Conservation (phyloP, 768 basidiomycete genomes). For the Pleurotus ostreatus region DNA sequence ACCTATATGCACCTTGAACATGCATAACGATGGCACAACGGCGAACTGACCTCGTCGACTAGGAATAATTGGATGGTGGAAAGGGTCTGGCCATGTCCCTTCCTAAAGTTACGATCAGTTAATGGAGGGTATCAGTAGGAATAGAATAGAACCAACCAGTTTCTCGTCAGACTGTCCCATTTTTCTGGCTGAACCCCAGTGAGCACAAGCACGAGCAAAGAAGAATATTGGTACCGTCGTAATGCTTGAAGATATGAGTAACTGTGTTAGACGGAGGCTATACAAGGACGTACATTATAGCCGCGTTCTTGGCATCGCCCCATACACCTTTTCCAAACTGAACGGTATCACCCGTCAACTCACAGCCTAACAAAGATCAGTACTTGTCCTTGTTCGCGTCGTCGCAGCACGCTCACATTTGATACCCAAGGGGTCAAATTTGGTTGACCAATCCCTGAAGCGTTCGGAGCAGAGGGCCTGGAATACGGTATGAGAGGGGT, state of each 20-base stretch:
- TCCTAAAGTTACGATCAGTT: not conserved
- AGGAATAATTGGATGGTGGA: conserved; percentile 76
- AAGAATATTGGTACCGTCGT: conserved; percentile 58
- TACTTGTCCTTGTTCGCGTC: not conserved
- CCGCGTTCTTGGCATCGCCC: conserved; percentile 70
- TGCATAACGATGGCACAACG: not conserved
- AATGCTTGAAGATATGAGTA: conserved; percentile 39
- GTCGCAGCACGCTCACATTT: conserved; percentile 49
- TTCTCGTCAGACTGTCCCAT: conserved; percentile 91
- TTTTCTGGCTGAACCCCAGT: conserved; percentile 71
- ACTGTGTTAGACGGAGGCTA: not conserved
- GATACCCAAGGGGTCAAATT: conserved; percentile 73
- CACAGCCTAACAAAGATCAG: conserved; percentile 53
- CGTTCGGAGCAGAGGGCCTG: conserved; percentile 89
- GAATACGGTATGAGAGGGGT: not conserved
- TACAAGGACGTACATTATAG: conserved; percentile 60
- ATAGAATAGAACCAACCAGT: conserved; percentile 46
- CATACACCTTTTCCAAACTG: conserved; percentile 59
- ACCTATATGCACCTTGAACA: conserved; percentile 45
- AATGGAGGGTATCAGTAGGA: not conserved
- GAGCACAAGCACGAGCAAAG: not conserved
- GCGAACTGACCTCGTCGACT: conserved; percentile 73
- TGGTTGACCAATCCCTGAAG: conserved; percentile 75
- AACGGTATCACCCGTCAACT: conserved; percentile 90
- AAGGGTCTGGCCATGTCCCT: conserved; percentile 63